Evolutionary conservation across 2,329 filamentous ascomycete genomes (phyloP).

Genomic region (Pseudogymnoascus sp.): DNA sequence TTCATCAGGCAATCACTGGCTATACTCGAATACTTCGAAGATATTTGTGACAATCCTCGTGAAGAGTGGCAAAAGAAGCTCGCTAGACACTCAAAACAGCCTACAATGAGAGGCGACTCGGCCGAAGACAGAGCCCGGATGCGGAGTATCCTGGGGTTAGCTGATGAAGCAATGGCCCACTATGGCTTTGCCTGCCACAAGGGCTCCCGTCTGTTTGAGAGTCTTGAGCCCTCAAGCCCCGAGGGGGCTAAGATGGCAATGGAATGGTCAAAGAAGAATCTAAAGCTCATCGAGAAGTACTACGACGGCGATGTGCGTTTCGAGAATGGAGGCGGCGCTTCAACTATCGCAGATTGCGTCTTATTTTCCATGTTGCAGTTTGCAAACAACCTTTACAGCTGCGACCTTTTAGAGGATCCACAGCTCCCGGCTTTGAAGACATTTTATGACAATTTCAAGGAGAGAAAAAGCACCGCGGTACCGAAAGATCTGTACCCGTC

Average conservation of each 20-base stretch:
- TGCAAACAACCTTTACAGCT: not conserved
- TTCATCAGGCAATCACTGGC: constrained; percentile 22
- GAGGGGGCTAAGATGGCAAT: not conserved
- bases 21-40: constrained; percentile 23
- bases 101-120: constrained; percentile 10
- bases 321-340: not conserved
- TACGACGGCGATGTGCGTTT: constrained; percentile 10
- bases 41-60: constrained; percentile 18
- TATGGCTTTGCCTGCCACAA: constrained; percentile 12
- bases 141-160: constrained; percentile 9
- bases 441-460: not conserved
- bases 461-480: not conserved
- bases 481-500: not conserved
- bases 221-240: not conserved
- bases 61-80: not conserved
- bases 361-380: not conserved
- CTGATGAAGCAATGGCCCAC: constrained; percentile 8
- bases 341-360: not conserved
- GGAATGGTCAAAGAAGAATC: not conserved
- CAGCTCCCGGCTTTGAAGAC: not conserved
- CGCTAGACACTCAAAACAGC: not conserved
- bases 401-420: not conserved
- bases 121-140: constrained; percentile 8
- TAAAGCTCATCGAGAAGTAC: constrained; percentile 12
- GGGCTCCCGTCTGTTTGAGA: constrained; percentile 2